Base-by-base conservation (phyloP, 768 basidiomycete genomes). In the Ramaria rubella region DNA sequence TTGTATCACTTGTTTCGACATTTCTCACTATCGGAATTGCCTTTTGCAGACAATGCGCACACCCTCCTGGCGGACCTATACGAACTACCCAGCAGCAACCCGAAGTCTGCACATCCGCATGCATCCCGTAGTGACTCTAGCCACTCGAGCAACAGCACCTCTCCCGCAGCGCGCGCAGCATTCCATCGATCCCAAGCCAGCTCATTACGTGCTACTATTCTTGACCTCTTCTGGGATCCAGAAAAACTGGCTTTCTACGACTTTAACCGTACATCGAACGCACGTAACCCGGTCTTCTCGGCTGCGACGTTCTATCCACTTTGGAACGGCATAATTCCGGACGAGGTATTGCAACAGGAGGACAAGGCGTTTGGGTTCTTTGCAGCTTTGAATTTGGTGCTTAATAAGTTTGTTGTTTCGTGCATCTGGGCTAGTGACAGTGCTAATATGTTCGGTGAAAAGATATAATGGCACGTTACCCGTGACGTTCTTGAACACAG, bases 201-300 rank as follows among this genome's bases (percentile, higher is more conserved):
- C 0, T 69, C 72, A 7, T 71, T 91, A 42, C 80, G 81, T 57
- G 75, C 70, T 21, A 93, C 84, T 1, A 81, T 96, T 58, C 72
- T 96, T 33, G 94, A 97, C 67, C 79, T 96, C 8, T 75, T 82
- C 70, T 96, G 94, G 93, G 88, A 95, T 65, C 61, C 81, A 0
- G 70, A 73, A 7, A 89, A 87, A 74, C 74, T 91, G n/a, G 86
- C 86, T 0, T 95, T 94, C 71, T 94, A 94, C 64, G 94, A 95
- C 69, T 96, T 87, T 71, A 90, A 92, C 68, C 68, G 86, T 38
- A 85, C 81, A 6, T 77, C 83, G 2, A 82, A 85, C 49, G 65
- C 79, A 14, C 81, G 86, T 52, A 85, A 82, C 63, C 69, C 62
- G 48, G 65, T 90, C 29, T 93, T 86, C 72, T 81, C 81, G n/a